Evolutionary conservation across 176 grass and related monocot genomes (phyloP).

Genomic region (Triticum monococcum): DNA sequence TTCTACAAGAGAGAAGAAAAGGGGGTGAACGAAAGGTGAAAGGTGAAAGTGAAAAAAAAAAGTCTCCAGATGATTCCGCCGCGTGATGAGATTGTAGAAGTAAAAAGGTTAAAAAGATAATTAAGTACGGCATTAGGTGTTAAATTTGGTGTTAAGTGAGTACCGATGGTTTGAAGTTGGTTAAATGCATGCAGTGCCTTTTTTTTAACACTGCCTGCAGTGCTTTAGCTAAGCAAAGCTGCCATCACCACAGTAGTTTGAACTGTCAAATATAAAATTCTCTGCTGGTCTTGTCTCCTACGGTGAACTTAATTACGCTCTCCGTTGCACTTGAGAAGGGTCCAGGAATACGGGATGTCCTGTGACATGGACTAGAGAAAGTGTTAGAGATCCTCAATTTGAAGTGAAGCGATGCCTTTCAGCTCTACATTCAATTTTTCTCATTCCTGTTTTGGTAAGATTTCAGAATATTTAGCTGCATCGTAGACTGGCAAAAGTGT

Average conservation of each 20-base stretch:
- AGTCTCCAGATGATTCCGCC: not conserved
- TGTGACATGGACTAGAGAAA: not conserved
- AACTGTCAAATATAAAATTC: not conserved
- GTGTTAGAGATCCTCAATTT: not conserved
- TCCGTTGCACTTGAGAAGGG: not conserved
- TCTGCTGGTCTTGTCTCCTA: not conserved
- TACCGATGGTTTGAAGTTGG: not conserved
- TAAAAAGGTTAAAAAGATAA: conserved; percentile 1
- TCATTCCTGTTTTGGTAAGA: not conserved
- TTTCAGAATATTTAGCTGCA: not conserved
- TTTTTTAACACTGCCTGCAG: not conserved
- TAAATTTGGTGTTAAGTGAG: conserved; percentile 9
- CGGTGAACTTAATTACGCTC: not conserved
- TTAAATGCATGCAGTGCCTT: not conserved
- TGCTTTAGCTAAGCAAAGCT: not conserved
- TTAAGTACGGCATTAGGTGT: not conserved
- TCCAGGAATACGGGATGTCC: too few relatives aligned
- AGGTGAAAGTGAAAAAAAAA: not conserved
- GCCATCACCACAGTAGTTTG: not conserved
- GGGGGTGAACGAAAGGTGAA: not conserved
- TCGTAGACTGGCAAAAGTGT: not conserved
- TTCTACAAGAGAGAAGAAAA: not conserved
- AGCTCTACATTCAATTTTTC: not conserved
- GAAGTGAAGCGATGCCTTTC: not conserved
- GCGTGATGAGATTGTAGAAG: conserved; percentile 3